Evolutionary conservation across 176 grass and related monocot species (phyloP), one percentile per base, ranked within the genome.

Genomic region (Carex parvula): DNA sequence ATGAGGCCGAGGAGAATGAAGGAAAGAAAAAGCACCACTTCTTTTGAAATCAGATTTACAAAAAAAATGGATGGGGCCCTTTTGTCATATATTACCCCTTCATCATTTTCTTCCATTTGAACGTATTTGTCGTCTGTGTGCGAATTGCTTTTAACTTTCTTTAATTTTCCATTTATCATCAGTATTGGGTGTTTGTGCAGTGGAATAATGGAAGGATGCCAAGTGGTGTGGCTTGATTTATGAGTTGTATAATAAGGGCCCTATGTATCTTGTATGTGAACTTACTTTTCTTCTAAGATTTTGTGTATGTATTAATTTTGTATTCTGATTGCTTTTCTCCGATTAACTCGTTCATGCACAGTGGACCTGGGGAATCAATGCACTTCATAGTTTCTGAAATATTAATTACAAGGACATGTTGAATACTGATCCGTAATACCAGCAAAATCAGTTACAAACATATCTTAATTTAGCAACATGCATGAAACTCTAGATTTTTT

Each of bases 21-120:
- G 83, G 90, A 81, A 91, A 92, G 88, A 90, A 97, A 88, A 94
- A 97, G 61, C 92, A 92, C 68, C 91, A 86, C 83, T 88, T 86
- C 87, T 84, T 92, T 90, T 97, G 21, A 83, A 83, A 16, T 44
- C 3, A 50, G 17, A 50, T 65, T 30, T 29, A 53, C 44, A 52
- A 64, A 63, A 64, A 44, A 64, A 44, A 64, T 50, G 80, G 60
- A 82, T 82, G 35, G 32, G 61, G 39, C 61, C 61, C 63, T 82
- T 67, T 64, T 29, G 6, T 82, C 53, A 55, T 77, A 62, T 63
- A 48, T 2, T 50, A 54, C 63, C 80, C 62, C n/a, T 68, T 83
- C 80, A 83, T 67, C 61, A 52, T 65, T 10, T 62, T 81, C 3
- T 80, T 59, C 7, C 14, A 37, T 61, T 61, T 61, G 10, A 80